Conservation (phyloP, 2,329 filamentous ascomycete species). For the Blumeria hordei region DNA sequence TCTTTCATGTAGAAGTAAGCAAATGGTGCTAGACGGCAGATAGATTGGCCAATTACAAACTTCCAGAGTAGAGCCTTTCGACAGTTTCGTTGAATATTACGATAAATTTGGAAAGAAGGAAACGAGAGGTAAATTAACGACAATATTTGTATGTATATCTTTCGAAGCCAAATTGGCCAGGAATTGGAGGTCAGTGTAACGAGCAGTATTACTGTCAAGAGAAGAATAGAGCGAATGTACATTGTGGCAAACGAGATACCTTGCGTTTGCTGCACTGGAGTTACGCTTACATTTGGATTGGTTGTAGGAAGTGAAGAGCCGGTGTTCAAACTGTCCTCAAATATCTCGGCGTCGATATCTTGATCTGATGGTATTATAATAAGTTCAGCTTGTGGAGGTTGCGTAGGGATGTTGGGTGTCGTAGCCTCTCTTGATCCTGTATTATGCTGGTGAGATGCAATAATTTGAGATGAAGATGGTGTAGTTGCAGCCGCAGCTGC, state of each 20-base stretch:
- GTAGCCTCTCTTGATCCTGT: conserved; percentile 2
- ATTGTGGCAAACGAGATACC: conserved; percentile 24
- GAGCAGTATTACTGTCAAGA: conserved; percentile 30
- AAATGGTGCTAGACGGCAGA: conserved; percentile 55
- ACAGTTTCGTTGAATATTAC: conserved; percentile 77
- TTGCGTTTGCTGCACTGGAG: conserved; percentile 9
- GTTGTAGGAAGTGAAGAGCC: conserved; percentile 10
- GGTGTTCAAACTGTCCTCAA: conserved; percentile 16
- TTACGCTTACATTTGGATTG: conserved; percentile 9
- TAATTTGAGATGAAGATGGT: conserved; percentile 9
- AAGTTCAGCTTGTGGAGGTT: conserved; percentile 14
- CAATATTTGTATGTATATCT: conserved; percentile 35
- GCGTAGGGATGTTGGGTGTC: neutral
- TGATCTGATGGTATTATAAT: conserved; percentile 40
- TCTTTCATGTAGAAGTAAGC: conserved; percentile 62
- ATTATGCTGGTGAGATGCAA: conserved; percentile 10
- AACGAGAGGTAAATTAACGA: conserved; percentile 63
- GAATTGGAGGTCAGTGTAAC: conserved; percentile 33
- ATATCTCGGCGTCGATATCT: conserved; percentile 35
- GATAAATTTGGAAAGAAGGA: conserved; percentile 78
- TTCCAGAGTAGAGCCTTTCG: conserved; percentile 78
- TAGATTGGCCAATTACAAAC: conserved; percentile 65
- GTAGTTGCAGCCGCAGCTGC: conserved; percentile 10
- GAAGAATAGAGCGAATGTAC: conserved; percentile 30
- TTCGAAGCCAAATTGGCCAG: conserved; percentile 31